Evolutionary conservation across 2,329 filamentous ascomycete genomes (phyloP).

Genomic region (Emydomyces testavorans): DNA sequence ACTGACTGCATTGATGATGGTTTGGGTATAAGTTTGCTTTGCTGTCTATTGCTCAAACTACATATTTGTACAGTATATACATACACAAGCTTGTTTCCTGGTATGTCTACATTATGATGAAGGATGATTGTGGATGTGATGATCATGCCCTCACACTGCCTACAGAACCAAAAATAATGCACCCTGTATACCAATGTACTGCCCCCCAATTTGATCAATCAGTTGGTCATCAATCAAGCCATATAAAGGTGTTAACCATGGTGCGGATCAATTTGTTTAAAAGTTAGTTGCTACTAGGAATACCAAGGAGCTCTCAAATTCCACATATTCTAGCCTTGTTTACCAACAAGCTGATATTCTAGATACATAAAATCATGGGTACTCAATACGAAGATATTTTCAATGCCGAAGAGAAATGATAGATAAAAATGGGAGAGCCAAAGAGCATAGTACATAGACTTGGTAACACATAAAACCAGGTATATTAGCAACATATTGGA

Average conservation of each 20-base stretch:
- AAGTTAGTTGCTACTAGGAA: too few species aligned
- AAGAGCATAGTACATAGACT: not conserved
- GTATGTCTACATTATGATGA: too few species aligned
- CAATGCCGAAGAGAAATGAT: not conserved
- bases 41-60: not conserved
- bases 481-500: not conserved
- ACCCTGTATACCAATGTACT: too few species aligned
- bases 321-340: not conserved
- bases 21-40: not conserved
- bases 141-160: too few species aligned
- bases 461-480: not conserved
- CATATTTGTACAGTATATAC: not conserved
- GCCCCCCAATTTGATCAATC: too few species aligned
- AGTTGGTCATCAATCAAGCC: too few species aligned
- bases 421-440: not conserved
- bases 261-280: too few species aligned
- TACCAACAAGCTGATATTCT: not conserved
- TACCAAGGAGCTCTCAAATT: not conserved
- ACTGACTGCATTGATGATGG: not conserved
- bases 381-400: not conserved
- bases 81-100: too few species aligned
- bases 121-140: too few species aligned
- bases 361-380: conserved; percentile 1
- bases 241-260: too few species aligned
- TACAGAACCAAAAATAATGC: too few species aligned